phyloP scores from a whole-genome alignment of 352 stramenopile species.

The Pythium coloratum region DNA sequence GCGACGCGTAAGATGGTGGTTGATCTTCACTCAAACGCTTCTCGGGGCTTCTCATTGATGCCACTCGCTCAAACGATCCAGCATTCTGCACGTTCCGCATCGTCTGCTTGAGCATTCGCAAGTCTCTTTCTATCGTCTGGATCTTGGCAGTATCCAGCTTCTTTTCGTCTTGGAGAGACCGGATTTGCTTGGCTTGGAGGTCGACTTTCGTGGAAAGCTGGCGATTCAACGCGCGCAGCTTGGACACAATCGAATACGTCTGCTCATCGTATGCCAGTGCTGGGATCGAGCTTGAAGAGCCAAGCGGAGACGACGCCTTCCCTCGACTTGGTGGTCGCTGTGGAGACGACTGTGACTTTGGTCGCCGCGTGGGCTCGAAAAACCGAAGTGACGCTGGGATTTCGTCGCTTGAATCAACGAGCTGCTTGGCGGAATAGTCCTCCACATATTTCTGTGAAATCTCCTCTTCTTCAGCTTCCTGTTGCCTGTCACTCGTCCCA shows the following conservation, averaged over 20 bases:
- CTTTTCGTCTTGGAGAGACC: conserved; percentile 49
- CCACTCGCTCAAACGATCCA: background rate
- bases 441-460: background rate
- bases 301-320: background rate
- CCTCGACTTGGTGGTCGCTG: background rate
- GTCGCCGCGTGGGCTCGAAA: background rate
- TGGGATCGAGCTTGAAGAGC: background rate
- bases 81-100: conserved; percentile 31
- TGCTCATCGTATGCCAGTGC: conserved; percentile 45
- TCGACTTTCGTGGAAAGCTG: conserved; percentile 44
- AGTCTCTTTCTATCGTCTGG: conserved; percentile 40
- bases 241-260: conserved; percentile 55
- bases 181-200: conserved; percentile 50
- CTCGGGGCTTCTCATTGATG: background rate
- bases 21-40: background rate
- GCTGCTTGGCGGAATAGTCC: background rate
- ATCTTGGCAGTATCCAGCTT: conserved; percentile 44
- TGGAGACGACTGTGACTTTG: background rate
- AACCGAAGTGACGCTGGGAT: background rate
- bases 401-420: background rate
- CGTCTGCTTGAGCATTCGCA: conserved; percentile 52
- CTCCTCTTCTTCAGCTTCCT: background rate
- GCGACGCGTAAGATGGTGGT: conserved; percentile 9
- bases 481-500: background rate
- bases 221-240: conserved; percentile 51